phyloP scores from a whole-genome alignment of 495 filamentous ascomycete species.

The Filosporella fistucella region DNA sequence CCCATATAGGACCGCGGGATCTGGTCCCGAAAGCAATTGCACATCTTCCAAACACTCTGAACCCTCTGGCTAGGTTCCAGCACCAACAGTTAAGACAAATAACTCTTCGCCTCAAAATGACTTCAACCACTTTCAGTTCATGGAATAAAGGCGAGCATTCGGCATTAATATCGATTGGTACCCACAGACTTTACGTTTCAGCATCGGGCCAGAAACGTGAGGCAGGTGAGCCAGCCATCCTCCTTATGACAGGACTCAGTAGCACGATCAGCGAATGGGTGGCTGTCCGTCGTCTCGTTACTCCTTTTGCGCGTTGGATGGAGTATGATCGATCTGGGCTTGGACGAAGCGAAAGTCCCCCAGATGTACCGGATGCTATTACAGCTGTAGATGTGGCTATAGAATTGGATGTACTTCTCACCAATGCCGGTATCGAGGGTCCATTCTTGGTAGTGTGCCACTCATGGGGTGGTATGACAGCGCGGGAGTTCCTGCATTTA shows the following conservation, averaged over 20 bases:
- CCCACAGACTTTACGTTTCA: constrained; percentile 13
- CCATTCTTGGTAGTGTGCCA: constrained; percentile 13
- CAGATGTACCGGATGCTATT: constrained; percentile 3
- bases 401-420: constrained; percentile 11
- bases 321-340: constrained; percentile 13
- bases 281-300: constrained; percentile 8
- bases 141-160: constrained; percentile 5
- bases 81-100: too few species aligned
- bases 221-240: constrained; percentile 3
- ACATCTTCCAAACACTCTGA: too few species aligned
- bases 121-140: too few species aligned
- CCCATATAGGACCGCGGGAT: too few species aligned
- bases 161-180: constrained; percentile 11
- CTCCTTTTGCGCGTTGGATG: constrained; percentile 7
- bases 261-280: constrained; percentile 8
- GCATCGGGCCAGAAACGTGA: constrained; percentile 6
- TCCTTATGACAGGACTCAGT: constrained; percentile 12
- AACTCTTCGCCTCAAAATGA: too few species aligned
- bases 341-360: constrained; percentile 4
- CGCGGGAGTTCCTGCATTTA: constrained; percentile 8
- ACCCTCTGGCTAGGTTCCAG: too few species aligned
- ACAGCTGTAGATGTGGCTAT: constrained; percentile 1
- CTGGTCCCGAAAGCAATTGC: too few species aligned
- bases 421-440: background rate
- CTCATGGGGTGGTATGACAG: constrained; percentile 7